Conservation (phyloP, 2,329 filamentous ascomycete species). For the Penicillium sclerotiorum region DNA sequence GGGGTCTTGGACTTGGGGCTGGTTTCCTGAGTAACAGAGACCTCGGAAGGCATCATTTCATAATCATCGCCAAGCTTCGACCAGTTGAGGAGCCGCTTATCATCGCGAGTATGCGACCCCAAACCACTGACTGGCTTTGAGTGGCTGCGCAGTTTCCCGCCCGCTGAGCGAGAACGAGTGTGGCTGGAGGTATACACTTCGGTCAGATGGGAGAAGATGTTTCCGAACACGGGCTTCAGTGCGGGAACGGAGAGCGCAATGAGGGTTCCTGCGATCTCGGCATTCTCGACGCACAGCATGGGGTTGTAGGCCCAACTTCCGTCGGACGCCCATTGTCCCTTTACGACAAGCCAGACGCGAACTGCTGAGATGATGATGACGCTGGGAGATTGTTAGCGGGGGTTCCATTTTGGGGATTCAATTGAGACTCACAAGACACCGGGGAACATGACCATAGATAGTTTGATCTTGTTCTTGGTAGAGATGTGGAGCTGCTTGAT, state of each 20-base stretch:
- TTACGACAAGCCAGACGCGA: slow-evolving; percentile 52
- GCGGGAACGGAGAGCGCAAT: slow-evolving; percentile 56
- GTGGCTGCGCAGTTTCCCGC: slow-evolving; percentile 14
- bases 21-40: slow-evolving; percentile 17
- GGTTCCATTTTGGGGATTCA: not conserved
- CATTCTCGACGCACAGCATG: slow-evolving; percentile 53
- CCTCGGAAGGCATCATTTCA: slow-evolving; percentile 32
- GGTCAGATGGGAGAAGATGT: slow-evolving; percentile 23
- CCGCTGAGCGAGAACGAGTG: slow-evolving; percentile 20
- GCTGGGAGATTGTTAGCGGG: slow-evolving; percentile 30
- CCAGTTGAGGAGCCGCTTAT: slow-evolving; percentile 26
- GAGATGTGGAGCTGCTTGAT: slow-evolving; percentile 51
- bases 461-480: slow-evolving; percentile 49
- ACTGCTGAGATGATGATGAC: slow-evolving; percentile 54
- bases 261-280: slow-evolving; percentile 55
- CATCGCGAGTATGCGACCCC: slow-evolving; percentile 20
- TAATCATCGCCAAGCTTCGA: slow-evolving; percentile 27
- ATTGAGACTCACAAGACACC: slow-evolving; percentile 47
- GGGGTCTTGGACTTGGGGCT: slow-evolving; percentile 6
- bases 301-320: slow-evolving; percentile 56
- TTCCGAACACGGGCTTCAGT: slow-evolving; percentile 51
- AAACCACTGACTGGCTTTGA: slow-evolving; percentile 21
- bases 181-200: slow-evolving; percentile 28
- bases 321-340: slow-evolving; percentile 51
- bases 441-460: slow-evolving; percentile 53